phyloP scores from a whole-genome alignment of 495 filamentous ascomycete species.

The Pseudotulostoma volvatum region DNA sequence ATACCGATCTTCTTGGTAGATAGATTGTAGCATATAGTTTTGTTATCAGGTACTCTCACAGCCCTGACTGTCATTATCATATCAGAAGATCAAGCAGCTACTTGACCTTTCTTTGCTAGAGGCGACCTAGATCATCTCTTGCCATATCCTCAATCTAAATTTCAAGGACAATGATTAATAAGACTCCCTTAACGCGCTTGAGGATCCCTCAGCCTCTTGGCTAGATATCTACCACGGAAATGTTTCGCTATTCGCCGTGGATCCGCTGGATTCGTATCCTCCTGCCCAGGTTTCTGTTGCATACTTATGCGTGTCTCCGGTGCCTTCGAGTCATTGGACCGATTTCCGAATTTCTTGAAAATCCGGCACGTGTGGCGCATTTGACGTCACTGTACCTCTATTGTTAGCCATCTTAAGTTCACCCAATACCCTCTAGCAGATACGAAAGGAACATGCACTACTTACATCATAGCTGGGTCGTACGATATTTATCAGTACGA shows the following conservation, averaged over 20 bases:
- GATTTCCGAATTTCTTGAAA: not conserved
- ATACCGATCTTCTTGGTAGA: too few species aligned
- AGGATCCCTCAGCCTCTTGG: not conserved
- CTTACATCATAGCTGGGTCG: not conserved
- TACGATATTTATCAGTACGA: not conserved
- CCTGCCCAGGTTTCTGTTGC: not conserved
- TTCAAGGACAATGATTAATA: not conserved
- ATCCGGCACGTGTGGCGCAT: not conserved
- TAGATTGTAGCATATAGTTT: too few species aligned
- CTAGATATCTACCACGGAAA: not conserved
- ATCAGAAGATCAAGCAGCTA: not conserved
- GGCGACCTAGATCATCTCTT: not conserved
- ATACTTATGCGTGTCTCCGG: not conserved
- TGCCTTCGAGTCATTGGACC: not conserved
- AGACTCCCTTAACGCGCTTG: not conserved
- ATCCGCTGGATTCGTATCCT: not conserved
- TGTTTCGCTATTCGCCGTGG: not conserved
- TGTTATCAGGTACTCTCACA: too few species aligned
- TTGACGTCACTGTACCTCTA: not conserved
- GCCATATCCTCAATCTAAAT: not conserved
- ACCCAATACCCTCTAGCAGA: not conserved
- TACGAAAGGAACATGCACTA: not conserved
- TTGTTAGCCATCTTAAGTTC: not conserved
- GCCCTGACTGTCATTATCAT: too few species aligned
- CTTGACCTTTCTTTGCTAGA: not conserved